These are phyloP conservation scores for Pseudocercospora crystallina DNA, from an alignment of 2,329 filamentous ascomycete species.

Conservation along the genomic window DNA sequence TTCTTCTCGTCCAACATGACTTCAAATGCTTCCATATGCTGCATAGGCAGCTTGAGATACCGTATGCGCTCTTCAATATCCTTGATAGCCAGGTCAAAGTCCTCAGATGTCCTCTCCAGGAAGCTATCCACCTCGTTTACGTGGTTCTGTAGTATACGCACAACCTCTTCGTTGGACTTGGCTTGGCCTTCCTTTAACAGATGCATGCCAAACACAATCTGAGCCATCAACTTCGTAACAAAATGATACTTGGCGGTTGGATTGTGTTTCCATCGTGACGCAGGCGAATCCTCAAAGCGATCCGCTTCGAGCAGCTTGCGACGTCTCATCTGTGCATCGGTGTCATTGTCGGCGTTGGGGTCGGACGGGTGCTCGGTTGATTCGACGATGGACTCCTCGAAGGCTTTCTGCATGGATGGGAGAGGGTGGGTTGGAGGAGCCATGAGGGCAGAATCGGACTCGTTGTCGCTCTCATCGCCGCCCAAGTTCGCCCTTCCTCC, in stretches of 20 bases:
- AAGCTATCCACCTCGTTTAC: conserved; percentile 94
- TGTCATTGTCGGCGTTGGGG: conserved; percentile 35
- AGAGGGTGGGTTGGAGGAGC: conserved; percentile 67
- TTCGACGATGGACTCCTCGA: conserved; percentile 78
- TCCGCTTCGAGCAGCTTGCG: conserved; percentile 67
- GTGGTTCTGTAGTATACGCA: conserved; percentile 84
- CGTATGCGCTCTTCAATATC: conserved; percentile 80
- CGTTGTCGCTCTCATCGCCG: conserved; percentile 11
- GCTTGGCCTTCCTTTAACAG: conserved; percentile 80
- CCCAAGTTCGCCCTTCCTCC: not conserved
- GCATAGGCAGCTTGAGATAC: conserved; percentile 77
- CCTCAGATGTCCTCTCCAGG: conserved; percentile 79
- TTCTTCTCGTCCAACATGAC: conserved; percentile 80
- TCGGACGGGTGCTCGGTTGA: conserved; percentile 51
- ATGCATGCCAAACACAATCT: conserved; percentile 92
- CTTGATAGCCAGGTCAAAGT: conserved; percentile 72
- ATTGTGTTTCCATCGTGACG: conserved; percentile 72
- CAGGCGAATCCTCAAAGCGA: conserved; percentile 65
- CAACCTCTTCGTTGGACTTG: conserved; percentile 83
- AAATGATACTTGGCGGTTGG: conserved; percentile 79
- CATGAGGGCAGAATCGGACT: conserved; percentile 20
- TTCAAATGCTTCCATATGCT: conserved; percentile 80
- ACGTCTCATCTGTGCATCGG: conserved; percentile 62
- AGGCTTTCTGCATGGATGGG: conserved; percentile 73
- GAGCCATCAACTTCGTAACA: conserved; percentile 82